Evolutionary conservation across 2,329 filamentous ascomycete genomes (phyloP), one percentile per base, ranked within the genome.

Genomic region (Acrocalymma vagum): DNA sequence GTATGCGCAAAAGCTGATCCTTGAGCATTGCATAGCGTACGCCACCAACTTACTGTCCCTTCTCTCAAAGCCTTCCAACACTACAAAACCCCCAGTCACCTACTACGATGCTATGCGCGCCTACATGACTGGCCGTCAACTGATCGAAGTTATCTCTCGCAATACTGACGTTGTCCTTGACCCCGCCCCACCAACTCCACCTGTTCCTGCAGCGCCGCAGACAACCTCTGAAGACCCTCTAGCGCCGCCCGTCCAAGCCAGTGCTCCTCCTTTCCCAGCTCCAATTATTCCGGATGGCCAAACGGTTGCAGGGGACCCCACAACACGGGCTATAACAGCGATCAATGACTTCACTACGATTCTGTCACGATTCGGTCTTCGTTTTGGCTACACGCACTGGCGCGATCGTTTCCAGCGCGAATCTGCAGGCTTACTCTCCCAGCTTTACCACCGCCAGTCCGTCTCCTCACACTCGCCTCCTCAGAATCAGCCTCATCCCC

Each of bases 31-130:
- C 50, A 84, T 93, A 53, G 81, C 86, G n/a, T 96, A 94, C 62
- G 81, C 94, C 32, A 81, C 88, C 44, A 82, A 84, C 45, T 83
- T 95, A 49, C 81, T 88, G 55, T 81, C 83, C 5, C 79, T 90
- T 29, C 79, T 88, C 16, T 57, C 56, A 11, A 63, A 66, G 21
- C 81, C 53, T 69, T 81, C 52, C 67, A 80, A 4, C 71, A 76
- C 21, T 80, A 84, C 62, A 45, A 78, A 80, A 11, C 81, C 86
- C 4, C 87, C 93, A 35, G 83, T 94, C 58, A 93, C 89, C 1
- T 96, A 92, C 57, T 86, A 95, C 60, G 93, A 96, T 63, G 88
- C 91, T 2, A 80, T 95, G 60, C 84, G 92, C 36, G 85, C 90
- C 1, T 94, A 89, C 60, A 95, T 82, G 70, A 80, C 83, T 1